These are phyloP conservation scores for Xylaria bambusicola DNA, from an alignment of 495 filamentous ascomycete species.

Conservation along the genomic window DNA sequence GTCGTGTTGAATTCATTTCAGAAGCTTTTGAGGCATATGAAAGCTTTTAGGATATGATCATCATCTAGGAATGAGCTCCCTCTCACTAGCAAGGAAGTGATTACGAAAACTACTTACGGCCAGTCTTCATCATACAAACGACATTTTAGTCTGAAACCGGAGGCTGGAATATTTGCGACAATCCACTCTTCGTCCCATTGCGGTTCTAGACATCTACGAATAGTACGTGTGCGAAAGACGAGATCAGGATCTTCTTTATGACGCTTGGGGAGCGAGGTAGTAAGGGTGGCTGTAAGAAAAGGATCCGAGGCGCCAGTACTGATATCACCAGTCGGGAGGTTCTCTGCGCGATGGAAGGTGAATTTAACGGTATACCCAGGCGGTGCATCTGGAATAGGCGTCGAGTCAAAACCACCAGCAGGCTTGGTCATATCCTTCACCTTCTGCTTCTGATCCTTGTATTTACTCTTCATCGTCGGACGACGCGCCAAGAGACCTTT, in stretches of 20 bases:
- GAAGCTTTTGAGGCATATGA: background rate
- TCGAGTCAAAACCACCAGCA: conserved; percentile 76
- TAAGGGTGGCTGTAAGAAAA: conserved; percentile 72
- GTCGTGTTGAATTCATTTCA: background rate
- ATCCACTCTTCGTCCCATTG: conserved; percentile 85
- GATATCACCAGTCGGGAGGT: conserved; percentile 82
- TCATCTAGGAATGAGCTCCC: background rate
- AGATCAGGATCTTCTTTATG: conserved; percentile 80
- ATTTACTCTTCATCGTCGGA: conserved; percentile 42
- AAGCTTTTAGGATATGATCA: too few relatives aligned
- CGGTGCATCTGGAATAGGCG: conserved; percentile 69
- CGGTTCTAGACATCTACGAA: conserved; percentile 69
- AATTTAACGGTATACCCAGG: conserved; percentile 83
- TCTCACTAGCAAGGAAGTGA: too few relatives aligned
- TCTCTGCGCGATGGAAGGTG: conserved; percentile 76
- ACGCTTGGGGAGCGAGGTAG: conserved; percentile 59
- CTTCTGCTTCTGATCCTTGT: conserved; percentile 60
- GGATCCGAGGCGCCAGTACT: conserved; percentile 79
- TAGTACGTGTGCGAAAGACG: conserved; percentile 72
- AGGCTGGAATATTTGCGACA: conserved; percentile 77
- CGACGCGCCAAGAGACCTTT: conserved; percentile 15
- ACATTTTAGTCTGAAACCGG: conserved; percentile 78
- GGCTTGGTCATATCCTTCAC: conserved; percentile 63
- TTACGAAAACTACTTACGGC: conserved; percentile 31
- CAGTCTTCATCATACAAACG: conserved; percentile 87